phyloP scores from a whole-genome alignment of 1,284 basidiomycete genomes.

The Gastroboletus turbinatus region DNA sequence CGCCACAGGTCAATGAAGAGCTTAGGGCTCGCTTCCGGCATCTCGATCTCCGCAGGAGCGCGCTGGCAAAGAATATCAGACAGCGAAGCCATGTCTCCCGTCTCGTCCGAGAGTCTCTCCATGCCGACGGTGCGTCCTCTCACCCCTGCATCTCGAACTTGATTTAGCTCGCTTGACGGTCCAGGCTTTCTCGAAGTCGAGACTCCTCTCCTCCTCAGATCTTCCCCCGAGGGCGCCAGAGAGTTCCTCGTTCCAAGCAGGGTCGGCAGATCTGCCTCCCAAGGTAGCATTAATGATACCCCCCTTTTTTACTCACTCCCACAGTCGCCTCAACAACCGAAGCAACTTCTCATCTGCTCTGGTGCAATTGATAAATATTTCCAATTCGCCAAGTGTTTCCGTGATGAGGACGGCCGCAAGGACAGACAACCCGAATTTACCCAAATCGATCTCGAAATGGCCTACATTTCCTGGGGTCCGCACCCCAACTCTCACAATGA shows the following conservation, averaged over 20 bases:
- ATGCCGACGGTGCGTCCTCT: conserved; percentile 60
- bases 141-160: not conserved
- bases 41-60: conserved; percentile 81
- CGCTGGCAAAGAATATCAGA: conserved; percentile 75
- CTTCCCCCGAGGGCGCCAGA: conserved; percentile 91
- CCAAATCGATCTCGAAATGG: conserved; percentile 96
- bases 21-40: conserved; percentile 83
- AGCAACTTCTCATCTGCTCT: conserved; percentile 90
- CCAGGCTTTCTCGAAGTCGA: conserved; percentile 89
- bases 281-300: conserved; percentile 12
- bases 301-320: conserved; percentile 88
- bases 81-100: conserved; percentile 81
- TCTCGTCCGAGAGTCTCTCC: conserved; percentile 70
- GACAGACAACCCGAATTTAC: conserved; percentile 97
- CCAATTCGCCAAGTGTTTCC: conserved; percentile 92
- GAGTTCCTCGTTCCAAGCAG: conserved; percentile 95
- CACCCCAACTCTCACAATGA: conserved; percentile 25
- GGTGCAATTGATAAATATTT: conserved; percentile 90
- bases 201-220: conserved; percentile 90
- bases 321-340: conserved; percentile 95
- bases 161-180: conserved; percentile 9
- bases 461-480: conserved; percentile 78
- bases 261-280: conserved; percentile 32
- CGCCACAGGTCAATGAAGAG: conserved; percentile 76
- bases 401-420: conserved; percentile 92